Evolutionary conservation across 2,329 filamentous ascomycete species (phyloP).

Genomic region (Pleurostoma richardsiae): DNA sequence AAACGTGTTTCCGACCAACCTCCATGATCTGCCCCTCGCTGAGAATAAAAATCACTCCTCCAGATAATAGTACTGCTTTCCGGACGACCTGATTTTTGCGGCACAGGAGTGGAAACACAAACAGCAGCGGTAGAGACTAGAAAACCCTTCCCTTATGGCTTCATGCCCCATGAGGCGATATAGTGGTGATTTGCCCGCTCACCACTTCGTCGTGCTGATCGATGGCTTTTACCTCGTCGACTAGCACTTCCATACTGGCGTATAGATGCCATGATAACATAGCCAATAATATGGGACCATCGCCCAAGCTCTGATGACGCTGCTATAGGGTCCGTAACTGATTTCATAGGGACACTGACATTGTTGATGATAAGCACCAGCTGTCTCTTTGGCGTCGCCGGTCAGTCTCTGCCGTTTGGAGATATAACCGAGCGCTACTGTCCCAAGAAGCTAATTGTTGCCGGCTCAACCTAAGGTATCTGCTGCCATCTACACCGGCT

Average conservation of each 20-base stretch:
- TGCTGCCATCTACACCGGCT: slow-evolving; percentile 22
- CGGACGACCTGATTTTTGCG: too few relatives aligned
- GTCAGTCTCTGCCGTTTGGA: slow-evolving; percentile 21
- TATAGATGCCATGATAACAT: slow-evolving; percentile 28
- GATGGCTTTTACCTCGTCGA: neutral
- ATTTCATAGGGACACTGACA: slow-evolving; percentile 15
- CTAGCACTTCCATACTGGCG: slow-evolving; percentile 18
- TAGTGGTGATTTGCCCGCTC: neutral
- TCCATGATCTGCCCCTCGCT: too few relatives aligned
- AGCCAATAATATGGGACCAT: slow-evolving; percentile 19
- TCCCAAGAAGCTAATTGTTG: slow-evolving; percentile 27
- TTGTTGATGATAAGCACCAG: slow-evolving; percentile 22
- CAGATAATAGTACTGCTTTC: too few relatives aligned
- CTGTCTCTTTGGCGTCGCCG: slow-evolving; percentile 17
- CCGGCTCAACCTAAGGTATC: slow-evolving; percentile 13
- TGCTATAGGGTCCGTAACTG: slow-evolving; percentile 16
- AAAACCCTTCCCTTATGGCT: neutral
- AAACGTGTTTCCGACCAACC: too few relatives aligned
- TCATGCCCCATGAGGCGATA: neutral
- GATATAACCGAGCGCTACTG: slow-evolving; percentile 29
- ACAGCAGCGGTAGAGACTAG: neutral
- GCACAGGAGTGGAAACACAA: too few relatives aligned
- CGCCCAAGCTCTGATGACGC: slow-evolving; percentile 21
- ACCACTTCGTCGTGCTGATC: neutral
- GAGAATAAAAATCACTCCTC: too few relatives aligned